Evolutionary conservation across 306 rosid genomes (phyloP).

Genomic region (Lathyrus oleraceus): DNA sequence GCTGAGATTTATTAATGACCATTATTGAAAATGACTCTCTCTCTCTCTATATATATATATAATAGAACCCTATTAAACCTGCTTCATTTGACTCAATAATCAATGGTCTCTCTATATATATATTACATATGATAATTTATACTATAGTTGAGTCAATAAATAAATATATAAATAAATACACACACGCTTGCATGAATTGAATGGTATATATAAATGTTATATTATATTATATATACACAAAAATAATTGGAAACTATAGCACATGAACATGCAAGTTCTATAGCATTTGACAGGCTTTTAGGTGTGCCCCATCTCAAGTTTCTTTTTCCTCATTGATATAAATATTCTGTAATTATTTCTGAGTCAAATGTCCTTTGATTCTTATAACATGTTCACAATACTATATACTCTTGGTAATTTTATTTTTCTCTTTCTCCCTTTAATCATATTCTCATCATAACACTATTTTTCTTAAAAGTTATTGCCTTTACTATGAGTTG

Average conservation of each 20-base stretch:
- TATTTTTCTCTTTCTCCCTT: background rate
- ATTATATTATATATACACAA: conserved; percentile 27
- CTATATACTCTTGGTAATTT: background rate
- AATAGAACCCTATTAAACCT: conserved; percentile 43
- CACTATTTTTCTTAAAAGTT: background rate
- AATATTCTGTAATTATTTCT: conserved; percentile 53
- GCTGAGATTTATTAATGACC: conserved; percentile 33
- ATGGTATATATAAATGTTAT: background rate
- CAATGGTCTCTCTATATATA: conserved; percentile 34
- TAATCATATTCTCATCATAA: conserved; percentile 26
- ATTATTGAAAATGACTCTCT: conserved; percentile 27
- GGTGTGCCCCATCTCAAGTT: conserved; percentile 45
- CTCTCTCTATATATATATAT: no score
- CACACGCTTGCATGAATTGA: conserved; percentile 26
- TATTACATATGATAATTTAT: no score
- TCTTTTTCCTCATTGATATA: conserved; percentile 47
- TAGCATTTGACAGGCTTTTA: conserved; percentile 51
- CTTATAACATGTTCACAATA: conserved; percentile 36
- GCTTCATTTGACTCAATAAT: conserved; percentile 40
- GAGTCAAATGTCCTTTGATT: conserved; percentile 65
- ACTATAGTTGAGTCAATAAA: conserved; percentile 18
- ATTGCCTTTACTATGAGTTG: background rate
- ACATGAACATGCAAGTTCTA: conserved; percentile 47
- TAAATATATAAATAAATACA: background rate
- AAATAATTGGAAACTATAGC: conserved; percentile 41